These are phyloP conservation scores for Termitomyces sp. DNA, from an alignment of 768 basidiomycete genomes.

Conservation along the genomic window DNA sequence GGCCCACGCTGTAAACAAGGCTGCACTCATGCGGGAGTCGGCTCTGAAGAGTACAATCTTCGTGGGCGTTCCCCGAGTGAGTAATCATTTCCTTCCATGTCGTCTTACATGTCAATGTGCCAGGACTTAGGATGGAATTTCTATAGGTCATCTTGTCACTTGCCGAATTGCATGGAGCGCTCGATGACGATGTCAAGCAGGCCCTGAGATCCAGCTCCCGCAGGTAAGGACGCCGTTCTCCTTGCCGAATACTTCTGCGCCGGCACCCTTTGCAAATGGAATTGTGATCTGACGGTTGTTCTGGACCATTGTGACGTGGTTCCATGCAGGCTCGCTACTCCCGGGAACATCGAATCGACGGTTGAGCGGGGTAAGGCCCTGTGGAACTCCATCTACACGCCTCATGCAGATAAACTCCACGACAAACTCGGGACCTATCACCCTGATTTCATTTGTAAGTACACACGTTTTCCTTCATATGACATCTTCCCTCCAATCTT, in stretches of 20 bases:
- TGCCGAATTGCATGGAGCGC: conserved; percentile 64
- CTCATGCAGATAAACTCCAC: conserved; percentile 85
- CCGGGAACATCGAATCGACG: conserved; percentile 65
- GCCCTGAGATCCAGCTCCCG: conserved; percentile 60
- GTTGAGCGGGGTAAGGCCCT: conserved; percentile 61
- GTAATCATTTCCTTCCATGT: conserved; percentile 20
- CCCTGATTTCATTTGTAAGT: conserved; percentile 90
- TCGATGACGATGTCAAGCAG: conserved; percentile 78
- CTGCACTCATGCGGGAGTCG: conserved; percentile 84
- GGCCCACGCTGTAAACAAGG: conserved; percentile 59
- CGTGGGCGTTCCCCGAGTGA: conserved; percentile 79
- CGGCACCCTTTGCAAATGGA: conserved; percentile 6
- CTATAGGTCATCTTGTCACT: conserved; percentile 77
- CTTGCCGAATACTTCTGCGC: conserved; percentile 10
- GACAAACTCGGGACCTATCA: conserved; percentile 83
- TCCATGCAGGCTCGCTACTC: conserved; percentile 45
- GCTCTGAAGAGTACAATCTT: conserved; percentile 88
- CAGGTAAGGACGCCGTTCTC: conserved; percentile 38
- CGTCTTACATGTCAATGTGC: conserved; percentile 3
- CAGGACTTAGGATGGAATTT: conserved; percentile 13
- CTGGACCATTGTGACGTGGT: conserved; percentile 13
- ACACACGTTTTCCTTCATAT: conserved; percentile 24
- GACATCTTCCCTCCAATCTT: conserved; percentile 26
- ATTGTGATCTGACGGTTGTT: conserved; percentile 12
- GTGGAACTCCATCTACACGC: conserved; percentile 86